A percentile compares a stretch with the other conserved stretches of the same genome.
Conservation (phyloP, 2,329 filamentous ascomycete genomes). For the Calonectria henricotiae region DNA sequence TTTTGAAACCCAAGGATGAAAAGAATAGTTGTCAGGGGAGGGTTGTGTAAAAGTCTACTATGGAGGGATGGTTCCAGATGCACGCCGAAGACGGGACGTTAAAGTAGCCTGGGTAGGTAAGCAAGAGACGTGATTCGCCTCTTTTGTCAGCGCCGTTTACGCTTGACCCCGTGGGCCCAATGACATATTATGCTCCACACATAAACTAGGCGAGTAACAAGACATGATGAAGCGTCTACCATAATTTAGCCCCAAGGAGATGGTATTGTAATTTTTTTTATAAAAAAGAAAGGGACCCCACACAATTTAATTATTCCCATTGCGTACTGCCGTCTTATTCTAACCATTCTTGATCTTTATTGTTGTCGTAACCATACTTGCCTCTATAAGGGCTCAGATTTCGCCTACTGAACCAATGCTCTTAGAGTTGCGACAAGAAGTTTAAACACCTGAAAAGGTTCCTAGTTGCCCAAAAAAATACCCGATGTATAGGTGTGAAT, state of each 20-base stretch:
- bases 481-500: no score
- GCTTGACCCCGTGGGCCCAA: neutral
- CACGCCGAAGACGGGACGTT: slow-evolving; percentile 12
- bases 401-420: no score
- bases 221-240: neutral
- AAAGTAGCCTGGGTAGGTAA: slow-evolving; percentile 44
- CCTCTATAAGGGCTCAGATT: no score
- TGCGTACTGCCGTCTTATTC: no score
- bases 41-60: neutral
- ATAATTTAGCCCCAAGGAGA: neutral
- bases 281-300: no score
- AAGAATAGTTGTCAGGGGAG: neutral
- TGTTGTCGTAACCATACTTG: no score
- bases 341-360: no score
- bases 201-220: neutral
- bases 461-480: no score
- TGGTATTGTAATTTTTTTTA: no score
- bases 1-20: neutral
- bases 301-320: no score
- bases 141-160: neutral
- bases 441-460: no score
- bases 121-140: slow-evolving; percentile 45
- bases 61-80: slow-evolving; percentile 6
- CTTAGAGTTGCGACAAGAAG: no score
- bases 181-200: slow-evolving; percentile 10